These are phyloP conservation scores for Hypoxylon fragiforme DNA, from an alignment of 495 filamentous ascomycete species.

Conservation along the genomic window DNA sequence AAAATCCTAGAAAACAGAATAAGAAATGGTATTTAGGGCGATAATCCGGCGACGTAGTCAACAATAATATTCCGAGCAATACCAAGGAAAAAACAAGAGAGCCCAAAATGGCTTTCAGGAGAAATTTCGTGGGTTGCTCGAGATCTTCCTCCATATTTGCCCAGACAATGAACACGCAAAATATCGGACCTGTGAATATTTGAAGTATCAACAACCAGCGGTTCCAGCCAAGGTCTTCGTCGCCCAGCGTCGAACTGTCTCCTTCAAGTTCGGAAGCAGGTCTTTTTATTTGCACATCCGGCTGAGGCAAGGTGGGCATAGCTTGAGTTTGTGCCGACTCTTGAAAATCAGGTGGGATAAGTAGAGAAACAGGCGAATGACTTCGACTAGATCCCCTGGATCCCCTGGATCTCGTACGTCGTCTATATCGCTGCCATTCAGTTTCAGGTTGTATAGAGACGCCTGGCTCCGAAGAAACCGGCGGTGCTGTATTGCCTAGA, in stretches of 20 bases:
- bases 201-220: slow-evolving; percentile 87
- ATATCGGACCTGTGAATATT: slow-evolving; percentile 84
- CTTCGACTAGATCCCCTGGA: slow-evolving; percentile 38
- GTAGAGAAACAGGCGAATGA: slow-evolving; percentile 28
- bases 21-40: slow-evolving; percentile 70
- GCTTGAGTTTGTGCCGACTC: slow-evolving; percentile 11
- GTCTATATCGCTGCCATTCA: slow-evolving; percentile 58
- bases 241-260: slow-evolving; percentile 29
- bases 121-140: slow-evolving; percentile 36
- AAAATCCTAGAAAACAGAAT: slow-evolving; percentile 87
- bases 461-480: slow-evolving; percentile 37
- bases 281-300: slow-evolving; percentile 27
- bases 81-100: slow-evolving; percentile 71
- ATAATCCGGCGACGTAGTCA: slow-evolving; percentile 60
- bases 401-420: slow-evolving; percentile 44
- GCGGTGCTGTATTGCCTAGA: slow-evolving; percentile 31
- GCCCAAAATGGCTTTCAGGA: slow-evolving; percentile 68
- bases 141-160: slow-evolving; percentile 63
- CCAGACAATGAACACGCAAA: slow-evolving; percentile 77
- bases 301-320: neutral
- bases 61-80: slow-evolving; percentile 62
- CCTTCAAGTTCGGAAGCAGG: slow-evolving; percentile 27
- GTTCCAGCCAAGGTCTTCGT: slow-evolving; percentile 67
- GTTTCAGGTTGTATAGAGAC: slow-evolving; percentile 41
- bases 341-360: neutral